These are phyloP conservation scores for Bipolaris bicolor DNA, from an alignment of 2,329 filamentous ascomycete species.

Conservation along the genomic window DNA sequence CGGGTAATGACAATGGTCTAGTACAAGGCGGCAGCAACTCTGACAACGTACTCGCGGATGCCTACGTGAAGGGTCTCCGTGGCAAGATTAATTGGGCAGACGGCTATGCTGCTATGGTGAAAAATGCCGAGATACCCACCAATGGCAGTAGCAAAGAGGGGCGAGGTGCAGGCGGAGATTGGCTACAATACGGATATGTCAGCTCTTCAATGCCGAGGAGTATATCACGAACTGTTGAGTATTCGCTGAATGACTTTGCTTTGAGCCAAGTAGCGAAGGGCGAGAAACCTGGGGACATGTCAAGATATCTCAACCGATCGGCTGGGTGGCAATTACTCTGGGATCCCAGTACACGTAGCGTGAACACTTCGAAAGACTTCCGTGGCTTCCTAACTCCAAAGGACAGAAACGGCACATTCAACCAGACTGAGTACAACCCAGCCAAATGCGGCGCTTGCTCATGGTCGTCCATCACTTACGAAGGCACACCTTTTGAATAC, in stretches of 20 bases:
- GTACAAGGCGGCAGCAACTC: conserved; percentile 73
- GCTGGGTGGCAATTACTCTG: conserved; percentile 30
- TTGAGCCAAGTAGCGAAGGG: conserved; percentile 46
- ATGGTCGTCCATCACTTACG: conserved; percentile 47
- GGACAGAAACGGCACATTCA: conserved; percentile 25
- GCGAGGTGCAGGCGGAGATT: conserved; percentile 71
- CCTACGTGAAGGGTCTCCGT: conserved; percentile 70
- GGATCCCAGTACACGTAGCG: conserved; percentile 18
- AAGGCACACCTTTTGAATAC: conserved; percentile 50
- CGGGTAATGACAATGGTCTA: conserved; percentile 70
- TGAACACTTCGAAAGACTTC: conserved; percentile 15
- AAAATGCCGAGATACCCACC: conserved; percentile 67
- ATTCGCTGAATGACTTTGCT: conserved; percentile 50
- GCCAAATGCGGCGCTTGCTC: conserved; percentile 46
- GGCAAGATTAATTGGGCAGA: conserved; percentile 68
- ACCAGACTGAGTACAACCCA: conserved; percentile 41
- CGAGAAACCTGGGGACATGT: conserved; percentile 44
- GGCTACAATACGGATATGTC: conserved; percentile 68
- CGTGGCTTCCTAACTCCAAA: conserved; percentile 30
- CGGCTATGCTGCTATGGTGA: conserved; percentile 73
- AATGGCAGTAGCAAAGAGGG: conserved; percentile 68
- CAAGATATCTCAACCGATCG: conserved; percentile 48
- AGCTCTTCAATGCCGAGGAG: conserved; percentile 31
- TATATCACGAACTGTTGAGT: conserved; percentile 49
- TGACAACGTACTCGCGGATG: conserved; percentile 74